A percentile compares a stretch with the other conserved stretches of the same genome.
Conservation (phyloP, 2,329 filamentous ascomycete genomes). For the Cryphonectria nitschkei region DNA sequence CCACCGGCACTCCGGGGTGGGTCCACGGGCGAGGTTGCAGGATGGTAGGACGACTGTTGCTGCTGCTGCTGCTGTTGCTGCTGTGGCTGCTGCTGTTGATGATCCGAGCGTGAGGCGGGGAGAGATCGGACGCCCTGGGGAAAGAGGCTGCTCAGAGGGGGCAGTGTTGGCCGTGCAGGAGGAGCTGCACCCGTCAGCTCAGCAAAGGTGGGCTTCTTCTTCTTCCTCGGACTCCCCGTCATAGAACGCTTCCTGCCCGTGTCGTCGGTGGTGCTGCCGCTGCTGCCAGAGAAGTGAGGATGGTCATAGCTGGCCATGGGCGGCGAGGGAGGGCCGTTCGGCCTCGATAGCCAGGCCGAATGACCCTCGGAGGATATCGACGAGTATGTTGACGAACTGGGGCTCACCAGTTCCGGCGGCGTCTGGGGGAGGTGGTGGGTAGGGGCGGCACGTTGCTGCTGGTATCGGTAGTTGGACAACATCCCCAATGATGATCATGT, state of each 20-base stretch:
- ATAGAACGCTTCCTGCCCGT: conserved; percentile 45
- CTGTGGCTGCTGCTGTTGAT: not conserved
- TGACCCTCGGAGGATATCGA: conserved; percentile 47
- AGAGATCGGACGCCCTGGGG: conserved; percentile 49
- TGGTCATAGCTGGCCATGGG: conserved; percentile 64
- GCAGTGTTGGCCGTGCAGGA: conserved; percentile 52
- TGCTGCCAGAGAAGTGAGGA: conserved; percentile 38
- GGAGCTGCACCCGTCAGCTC: not conserved
- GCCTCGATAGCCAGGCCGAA: conserved; percentile 48
- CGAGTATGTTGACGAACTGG: conserved; percentile 52
- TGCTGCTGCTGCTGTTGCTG: too few species aligned
- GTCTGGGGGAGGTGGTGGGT: conserved; percentile 53
- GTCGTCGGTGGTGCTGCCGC: conserved; percentile 51
- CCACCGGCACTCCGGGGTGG: conserved; percentile 46
- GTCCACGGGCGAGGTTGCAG: conserved; percentile 52
- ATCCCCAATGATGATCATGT: conserved; percentile 56
- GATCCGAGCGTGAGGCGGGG: conserved; percentile 51
- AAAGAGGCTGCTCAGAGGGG: conserved; percentile 61
- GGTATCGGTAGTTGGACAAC: conserved; percentile 54
- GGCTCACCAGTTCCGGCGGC: conserved; percentile 58
- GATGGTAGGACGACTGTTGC: conserved; percentile 42
- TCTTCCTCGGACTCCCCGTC: conserved; percentile 39
- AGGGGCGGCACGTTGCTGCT: conserved; percentile 43
- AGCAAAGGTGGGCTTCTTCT: conserved; percentile 35
- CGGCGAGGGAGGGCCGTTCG: conserved; percentile 49